Conservation (phyloP, 495 filamentous ascomycete genomes). For the Penicillium taxi region DNA sequence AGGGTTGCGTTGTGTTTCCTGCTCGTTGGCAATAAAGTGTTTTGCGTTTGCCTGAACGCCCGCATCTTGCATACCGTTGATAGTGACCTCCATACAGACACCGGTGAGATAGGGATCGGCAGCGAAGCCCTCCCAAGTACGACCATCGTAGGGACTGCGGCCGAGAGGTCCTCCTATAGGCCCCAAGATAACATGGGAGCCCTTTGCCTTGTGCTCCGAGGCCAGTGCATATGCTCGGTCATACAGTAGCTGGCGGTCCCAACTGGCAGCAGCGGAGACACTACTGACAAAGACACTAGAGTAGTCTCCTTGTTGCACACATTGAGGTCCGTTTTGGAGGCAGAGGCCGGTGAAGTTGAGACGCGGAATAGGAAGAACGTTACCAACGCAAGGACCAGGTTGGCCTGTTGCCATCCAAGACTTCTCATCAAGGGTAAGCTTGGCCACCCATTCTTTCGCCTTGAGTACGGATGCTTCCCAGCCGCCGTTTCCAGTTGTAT, state of each 20-base stretch:
- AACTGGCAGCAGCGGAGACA: constrained; percentile 58
- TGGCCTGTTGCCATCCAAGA: constrained; percentile 74
- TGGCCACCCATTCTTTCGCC: constrained; percentile 59
- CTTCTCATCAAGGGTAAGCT: constrained; percentile 73
- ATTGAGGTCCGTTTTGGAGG: constrained; percentile 47
- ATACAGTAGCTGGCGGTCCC: constrained; percentile 56
- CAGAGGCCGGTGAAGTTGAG: constrained; percentile 44
- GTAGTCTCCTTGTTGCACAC: constrained; percentile 41
- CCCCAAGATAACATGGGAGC: constrained; percentile 46
- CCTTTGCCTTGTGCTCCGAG: constrained; percentile 44
- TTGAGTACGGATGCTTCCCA: constrained; percentile 49
- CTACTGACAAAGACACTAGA: constrained; percentile 50
- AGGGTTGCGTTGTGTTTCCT: constrained; percentile 37
- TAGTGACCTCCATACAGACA: constrained; percentile 45
- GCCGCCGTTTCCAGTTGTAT: constrained; percentile 37
- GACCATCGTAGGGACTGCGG: constrained; percentile 39
- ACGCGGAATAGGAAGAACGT: constrained; percentile 47
- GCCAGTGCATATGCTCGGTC: constrained; percentile 57
- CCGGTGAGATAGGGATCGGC: constrained; percentile 58
- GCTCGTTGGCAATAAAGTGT: constrained; percentile 53
- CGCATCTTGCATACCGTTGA: constrained; percentile 47
- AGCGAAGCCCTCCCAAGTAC: constrained; percentile 72
- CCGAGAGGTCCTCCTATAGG: constrained; percentile 48
- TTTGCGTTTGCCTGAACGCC: constrained; percentile 55
- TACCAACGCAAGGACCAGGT: constrained; percentile 68